These are phyloP conservation scores for Globisporangium emineosum DNA, from an alignment of 352 stramenopile genomes.

Conservation along the genomic window DNA sequence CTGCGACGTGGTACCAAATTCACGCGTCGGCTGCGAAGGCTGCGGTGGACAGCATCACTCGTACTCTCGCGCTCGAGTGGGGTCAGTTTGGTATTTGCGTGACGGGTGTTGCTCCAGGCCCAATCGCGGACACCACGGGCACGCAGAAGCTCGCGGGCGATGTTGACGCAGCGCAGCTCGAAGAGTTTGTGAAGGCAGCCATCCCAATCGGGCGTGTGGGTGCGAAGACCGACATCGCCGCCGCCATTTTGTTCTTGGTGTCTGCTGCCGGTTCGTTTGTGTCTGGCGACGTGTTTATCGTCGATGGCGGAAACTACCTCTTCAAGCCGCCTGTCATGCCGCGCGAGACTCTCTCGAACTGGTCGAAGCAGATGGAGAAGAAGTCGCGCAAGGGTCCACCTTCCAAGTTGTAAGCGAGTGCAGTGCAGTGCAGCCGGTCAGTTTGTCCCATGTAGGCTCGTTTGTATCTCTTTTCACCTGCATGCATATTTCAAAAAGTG, in stretches of 20 bases:
- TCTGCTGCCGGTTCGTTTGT: constrained; percentile 77
- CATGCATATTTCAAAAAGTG: no score
- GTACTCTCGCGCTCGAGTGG: constrained; percentile 95
- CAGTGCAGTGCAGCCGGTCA: no score
- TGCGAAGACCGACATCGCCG: constrained; percentile 81
- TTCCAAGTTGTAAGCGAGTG: constrained; percentile 12
- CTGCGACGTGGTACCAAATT: constrained; percentile 92
- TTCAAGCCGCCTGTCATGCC: constrained; percentile 70
- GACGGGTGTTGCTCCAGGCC: constrained; percentile 93
- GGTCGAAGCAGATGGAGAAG: constrained; percentile 81
- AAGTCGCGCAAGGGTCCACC: constrained; percentile 48
- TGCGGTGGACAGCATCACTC: constrained; percentile 93
- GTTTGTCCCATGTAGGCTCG: background rate
- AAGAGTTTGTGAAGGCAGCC: constrained; percentile 38
- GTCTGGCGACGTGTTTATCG: constrained; percentile 78
- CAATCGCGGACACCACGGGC: constrained; percentile 93
- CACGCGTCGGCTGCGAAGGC: constrained; percentile 95
- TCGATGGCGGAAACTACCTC: constrained; percentile 83
- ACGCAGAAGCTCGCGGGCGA: constrained; percentile 89
- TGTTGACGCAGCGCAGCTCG: constrained; percentile 33
- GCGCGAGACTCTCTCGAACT: constrained; percentile 61
- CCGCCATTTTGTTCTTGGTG: constrained; percentile 79
- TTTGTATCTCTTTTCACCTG: background rate
- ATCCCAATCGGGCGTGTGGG: constrained; percentile 81
- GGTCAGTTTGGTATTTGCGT: constrained; percentile 92